phyloP scores from a whole-genome alignment of 2,329 filamentous ascomycete species.

The Phoma herbarum region DNA sequence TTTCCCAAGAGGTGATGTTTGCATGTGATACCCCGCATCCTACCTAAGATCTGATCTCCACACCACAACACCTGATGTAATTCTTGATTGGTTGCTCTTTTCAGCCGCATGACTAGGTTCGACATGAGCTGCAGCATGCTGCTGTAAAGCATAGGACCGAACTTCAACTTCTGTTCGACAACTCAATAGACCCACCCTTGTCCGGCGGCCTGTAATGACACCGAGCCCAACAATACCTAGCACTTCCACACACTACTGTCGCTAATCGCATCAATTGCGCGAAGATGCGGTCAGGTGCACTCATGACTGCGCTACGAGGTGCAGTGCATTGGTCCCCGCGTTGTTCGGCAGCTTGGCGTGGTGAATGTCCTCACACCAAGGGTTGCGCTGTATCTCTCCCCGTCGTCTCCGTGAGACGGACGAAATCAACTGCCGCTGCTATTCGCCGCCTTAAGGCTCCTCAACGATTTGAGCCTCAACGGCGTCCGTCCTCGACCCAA shows the following conservation, averaged over 20 bases:
- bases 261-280: conserved; percentile 1
- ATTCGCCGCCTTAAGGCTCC: neutral
- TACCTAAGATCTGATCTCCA: neutral
- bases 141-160: neutral
- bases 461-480: neutral
- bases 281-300: conserved; percentile 8
- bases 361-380: neutral
- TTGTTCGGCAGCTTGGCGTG: conserved; percentile 9
- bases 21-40: neutral
- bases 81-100: neutral
- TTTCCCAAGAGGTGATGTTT: conserved; percentile 1
- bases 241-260: neutral
- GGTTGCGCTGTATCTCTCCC: neutral
- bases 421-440: neutral
- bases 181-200: neutral
- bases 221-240: neutral
- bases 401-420: neutral
- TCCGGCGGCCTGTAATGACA: neutral
- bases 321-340: conserved; percentile 7
- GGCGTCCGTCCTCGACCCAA: neutral
- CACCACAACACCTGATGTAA: neutral
- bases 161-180: neutral
- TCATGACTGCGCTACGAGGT: conserved; percentile 1
- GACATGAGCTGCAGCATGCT: conserved; percentile 3
- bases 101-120: neutral